phyloP scores from a whole-genome alignment of 2,329 filamentous ascomycete species.

The Aotearoamyces nothofagi region DNA sequence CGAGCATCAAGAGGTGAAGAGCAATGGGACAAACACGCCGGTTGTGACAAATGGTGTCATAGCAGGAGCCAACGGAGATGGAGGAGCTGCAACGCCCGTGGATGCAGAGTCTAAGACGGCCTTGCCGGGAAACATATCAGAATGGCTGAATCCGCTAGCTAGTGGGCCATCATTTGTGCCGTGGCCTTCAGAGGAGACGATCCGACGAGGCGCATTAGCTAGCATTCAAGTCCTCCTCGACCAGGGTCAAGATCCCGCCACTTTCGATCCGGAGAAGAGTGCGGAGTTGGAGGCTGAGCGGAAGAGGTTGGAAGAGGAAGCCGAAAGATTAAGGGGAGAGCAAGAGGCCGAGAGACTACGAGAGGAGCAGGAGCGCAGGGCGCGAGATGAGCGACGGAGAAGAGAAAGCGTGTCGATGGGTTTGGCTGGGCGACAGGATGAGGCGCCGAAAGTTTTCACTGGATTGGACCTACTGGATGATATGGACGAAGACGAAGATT shows the following conservation, averaged over 20 bases:
- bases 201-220: conserved; percentile 53
- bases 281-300: conserved; percentile 19
- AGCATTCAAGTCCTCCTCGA: conserved; percentile 46
- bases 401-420: conserved; percentile 2
- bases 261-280: conserved; percentile 36
- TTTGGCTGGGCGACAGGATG: conserved; percentile 10
- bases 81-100: conserved; percentile 5
- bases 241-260: conserved; percentile 43
- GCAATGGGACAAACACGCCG: conserved; percentile 16
- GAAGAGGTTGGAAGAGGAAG: conserved; percentile 14
- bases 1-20: conserved; percentile 2
- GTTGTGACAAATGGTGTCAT: conserved; percentile 11
- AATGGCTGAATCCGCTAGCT: conserved; percentile 35
- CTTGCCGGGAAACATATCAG: conserved; percentile 21
- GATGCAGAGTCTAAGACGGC: conserved; percentile 8
- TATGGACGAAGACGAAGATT: conserved; percentile 13
- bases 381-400: conserved; percentile 9
- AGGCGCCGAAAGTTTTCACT: conserved; percentile 18
- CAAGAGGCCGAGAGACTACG: conserved; percentile 16
- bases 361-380: conserved; percentile 16
- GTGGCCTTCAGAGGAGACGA: conserved; percentile 60
- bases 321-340: conserved; percentile 3
- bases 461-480: conserved; percentile 21
- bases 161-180: conserved; percentile 50
- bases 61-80: background rate